A percentile compares a stretch with the other conserved stretches of the same genome.
Conservation (phyloP, 768 basidiomycete species). For the Mycena albidolilacea region DNA sequence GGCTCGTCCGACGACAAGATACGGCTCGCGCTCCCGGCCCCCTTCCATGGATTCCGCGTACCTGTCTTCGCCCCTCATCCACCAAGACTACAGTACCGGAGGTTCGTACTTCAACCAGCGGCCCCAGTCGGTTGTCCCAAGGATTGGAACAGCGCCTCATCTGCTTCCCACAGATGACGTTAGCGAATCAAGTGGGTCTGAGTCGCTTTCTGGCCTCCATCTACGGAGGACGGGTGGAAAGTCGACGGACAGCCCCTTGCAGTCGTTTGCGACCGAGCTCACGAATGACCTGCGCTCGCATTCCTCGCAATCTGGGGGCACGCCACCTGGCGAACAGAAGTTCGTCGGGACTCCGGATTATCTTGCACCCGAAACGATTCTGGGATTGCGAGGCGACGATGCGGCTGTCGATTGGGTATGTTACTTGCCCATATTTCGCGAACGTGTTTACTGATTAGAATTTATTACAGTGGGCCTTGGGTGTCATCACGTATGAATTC, state of each 20-base stretch:
- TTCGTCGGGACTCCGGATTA: constrained; percentile 99
- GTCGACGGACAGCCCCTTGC: constrained; percentile 82
- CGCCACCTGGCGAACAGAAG: constrained; percentile 89
- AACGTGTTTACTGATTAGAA: constrained; percentile 15
- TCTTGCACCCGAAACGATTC: constrained; percentile 94
- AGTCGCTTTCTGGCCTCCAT: constrained; percentile 73
- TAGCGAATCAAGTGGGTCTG: constrained; percentile 90
- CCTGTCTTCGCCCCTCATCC: constrained; percentile 81
- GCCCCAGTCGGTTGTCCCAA: constrained; percentile 66
- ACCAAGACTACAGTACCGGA: constrained; percentile 68
- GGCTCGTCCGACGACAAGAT: constrained; percentile 63
- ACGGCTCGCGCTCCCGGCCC: constrained; percentile 82
- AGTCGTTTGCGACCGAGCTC: constrained; percentile 89
- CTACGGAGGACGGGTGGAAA: constrained; percentile 60
- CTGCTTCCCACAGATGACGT: constrained; percentile 82
- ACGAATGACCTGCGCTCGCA: constrained; percentile 88
- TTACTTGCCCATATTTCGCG: constrained; percentile 32
- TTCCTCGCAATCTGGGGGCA: constrained; percentile 64
- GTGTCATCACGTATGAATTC: constrained; percentile 98
- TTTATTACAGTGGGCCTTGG: constrained; percentile 90
- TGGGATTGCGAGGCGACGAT: constrained; percentile 96
- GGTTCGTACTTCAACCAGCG: constrained; percentile 89
- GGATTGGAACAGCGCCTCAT: constrained; percentile 76
- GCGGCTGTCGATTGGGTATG: constrained; percentile 97
- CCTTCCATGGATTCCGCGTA: constrained; percentile 87